Evolutionary conservation across 768 basidiomycete species (phyloP).

Genomic region (Chalciporus pseudorubinellus): DNA sequence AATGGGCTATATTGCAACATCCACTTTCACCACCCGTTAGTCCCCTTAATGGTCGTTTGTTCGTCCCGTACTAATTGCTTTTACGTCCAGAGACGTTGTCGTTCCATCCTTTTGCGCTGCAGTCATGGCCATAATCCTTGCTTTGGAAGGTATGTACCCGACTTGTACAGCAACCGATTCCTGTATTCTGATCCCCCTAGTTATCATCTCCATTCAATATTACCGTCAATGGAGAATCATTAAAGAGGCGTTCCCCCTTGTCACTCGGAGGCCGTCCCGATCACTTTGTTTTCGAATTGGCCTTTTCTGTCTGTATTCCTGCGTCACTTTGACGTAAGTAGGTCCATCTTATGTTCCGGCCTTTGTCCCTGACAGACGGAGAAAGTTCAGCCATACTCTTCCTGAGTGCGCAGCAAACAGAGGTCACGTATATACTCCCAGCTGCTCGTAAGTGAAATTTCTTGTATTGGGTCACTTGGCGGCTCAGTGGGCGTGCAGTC

Average conservation of each 20-base stretch:
- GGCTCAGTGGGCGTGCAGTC: slow-evolving; percentile 34
- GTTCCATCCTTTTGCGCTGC: slow-evolving; percentile 46
- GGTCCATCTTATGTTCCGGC: background rate
- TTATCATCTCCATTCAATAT: slow-evolving; percentile 42
- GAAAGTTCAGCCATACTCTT: slow-evolving; percentile 39
- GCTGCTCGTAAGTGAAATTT: slow-evolving; percentile 42
- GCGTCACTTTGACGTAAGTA: slow-evolving; percentile 43
- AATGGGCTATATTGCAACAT: slow-evolving; percentile 54
- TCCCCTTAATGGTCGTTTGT: slow-evolving; percentile 1
- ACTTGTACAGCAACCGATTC: background rate
- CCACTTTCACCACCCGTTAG: slow-evolving; percentile 37
- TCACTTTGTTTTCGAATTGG: slow-evolving; percentile 39
- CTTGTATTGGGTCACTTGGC: background rate
- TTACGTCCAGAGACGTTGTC: slow-evolving; percentile 29
- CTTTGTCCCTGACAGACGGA: background rate
- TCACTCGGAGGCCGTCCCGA: slow-evolving; percentile 34
- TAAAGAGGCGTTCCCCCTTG: slow-evolving; percentile 41
- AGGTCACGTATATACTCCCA: slow-evolving; percentile 47
- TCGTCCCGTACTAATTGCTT: slow-evolving; percentile 10
- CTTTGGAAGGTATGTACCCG: slow-evolving; percentile 43
- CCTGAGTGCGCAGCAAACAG: slow-evolving; percentile 25
- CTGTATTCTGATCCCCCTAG: slow-evolving; percentile 26
- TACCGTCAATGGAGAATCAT: slow-evolving; percentile 40
- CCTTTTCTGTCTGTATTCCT: slow-evolving; percentile 45
- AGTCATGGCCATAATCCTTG: slow-evolving; percentile 38